A percentile compares a stretch with the other conserved stretches of the same genome.
Evolutionary conservation across 2,329 filamentous ascomycete genomes (phyloP).

Genomic region (Teratosphaeriaceae sp.): DNA sequence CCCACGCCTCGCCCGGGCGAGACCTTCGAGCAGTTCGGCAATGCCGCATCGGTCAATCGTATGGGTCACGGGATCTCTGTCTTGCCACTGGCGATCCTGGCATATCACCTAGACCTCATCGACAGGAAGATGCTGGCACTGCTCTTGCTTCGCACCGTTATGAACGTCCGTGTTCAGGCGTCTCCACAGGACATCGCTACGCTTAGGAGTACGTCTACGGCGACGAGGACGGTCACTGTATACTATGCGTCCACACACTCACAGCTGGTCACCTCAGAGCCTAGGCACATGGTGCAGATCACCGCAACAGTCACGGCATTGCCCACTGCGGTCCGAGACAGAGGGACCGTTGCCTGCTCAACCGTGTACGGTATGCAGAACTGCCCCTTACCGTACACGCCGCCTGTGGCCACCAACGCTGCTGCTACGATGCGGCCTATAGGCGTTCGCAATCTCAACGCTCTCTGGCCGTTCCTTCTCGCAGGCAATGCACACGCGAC

Average conservation of each 20-base stretch:
- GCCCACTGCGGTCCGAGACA: not conserved
- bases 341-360: not conserved
- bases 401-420: too few species aligned
- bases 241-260: not conserved
- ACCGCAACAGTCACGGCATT: not conserved
- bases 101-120: not conserved
- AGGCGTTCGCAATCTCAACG: too few species aligned
- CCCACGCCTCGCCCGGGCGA: not conserved
- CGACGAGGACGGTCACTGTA: not conserved
- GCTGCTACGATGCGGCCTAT: too few species aligned
- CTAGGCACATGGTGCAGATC: not conserved
- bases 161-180: not conserved
- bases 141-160: not conserved
- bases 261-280: too few species aligned
- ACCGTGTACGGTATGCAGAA: slow-evolving; percentile 2
- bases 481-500: too few species aligned
- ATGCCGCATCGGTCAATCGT: too few species aligned
- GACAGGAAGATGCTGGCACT: not conserved
- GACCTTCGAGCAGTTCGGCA: too few species aligned
- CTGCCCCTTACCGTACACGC: not conserved
- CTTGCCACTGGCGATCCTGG: not conserved
- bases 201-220: not conserved
- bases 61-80: too few species aligned
- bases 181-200: not conserved
- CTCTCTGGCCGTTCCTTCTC: too few species aligned